Conservation (phyloP, 2,329 filamentous ascomycete genomes). For the Corinectria fuckeliana region DNA sequence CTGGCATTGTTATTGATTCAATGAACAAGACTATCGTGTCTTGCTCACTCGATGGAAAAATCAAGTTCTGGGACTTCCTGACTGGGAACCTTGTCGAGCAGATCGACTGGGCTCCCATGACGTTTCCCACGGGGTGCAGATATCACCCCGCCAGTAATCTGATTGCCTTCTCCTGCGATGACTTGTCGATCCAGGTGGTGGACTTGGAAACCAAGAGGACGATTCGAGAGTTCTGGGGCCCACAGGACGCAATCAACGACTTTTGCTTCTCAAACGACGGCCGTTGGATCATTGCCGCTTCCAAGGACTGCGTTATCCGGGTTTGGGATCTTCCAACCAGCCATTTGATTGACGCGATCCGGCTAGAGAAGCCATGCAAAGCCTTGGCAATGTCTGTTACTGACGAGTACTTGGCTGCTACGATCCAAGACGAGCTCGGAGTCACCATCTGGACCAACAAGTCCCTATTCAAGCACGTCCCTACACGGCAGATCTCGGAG, state of each 20-base stretch:
- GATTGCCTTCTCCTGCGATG: constrained; percentile 86
- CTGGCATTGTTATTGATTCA: constrained; percentile 86
- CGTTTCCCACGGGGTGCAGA: constrained; percentile 75
- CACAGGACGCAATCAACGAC: constrained; percentile 75
- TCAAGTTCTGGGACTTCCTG: constrained; percentile 98
- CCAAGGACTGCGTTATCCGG: constrained; percentile 78
- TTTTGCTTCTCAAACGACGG: constrained; percentile 92
- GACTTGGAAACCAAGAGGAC: constrained; percentile 90
- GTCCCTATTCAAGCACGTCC: constrained; percentile 85
- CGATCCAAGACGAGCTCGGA: constrained; percentile 80
- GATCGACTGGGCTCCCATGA: constrained; percentile 80
- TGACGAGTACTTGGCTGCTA: constrained; percentile 93
- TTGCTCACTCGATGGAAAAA: constrained; percentile 86
- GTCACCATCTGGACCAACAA: constrained; percentile 98
- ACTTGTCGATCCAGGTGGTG: constrained; percentile 85
- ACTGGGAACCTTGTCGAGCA: constrained; percentile 81
- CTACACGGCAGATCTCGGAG: constrained; percentile 84
- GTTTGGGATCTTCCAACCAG: constrained; percentile 97
- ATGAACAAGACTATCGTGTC: constrained; percentile 87
- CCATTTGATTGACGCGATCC: constrained; percentile 92
- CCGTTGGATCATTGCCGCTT: constrained; percentile 89
- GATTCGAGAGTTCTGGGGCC: constrained; percentile 92
- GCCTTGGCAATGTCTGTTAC: constrained; percentile 87
- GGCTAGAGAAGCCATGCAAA: constrained; percentile 78
- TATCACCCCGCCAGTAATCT: constrained; percentile 87